Evolutionary conservation across 2,329 filamentous ascomycete species (phyloP).

Genomic region (Talaromyces piceae): DNA sequence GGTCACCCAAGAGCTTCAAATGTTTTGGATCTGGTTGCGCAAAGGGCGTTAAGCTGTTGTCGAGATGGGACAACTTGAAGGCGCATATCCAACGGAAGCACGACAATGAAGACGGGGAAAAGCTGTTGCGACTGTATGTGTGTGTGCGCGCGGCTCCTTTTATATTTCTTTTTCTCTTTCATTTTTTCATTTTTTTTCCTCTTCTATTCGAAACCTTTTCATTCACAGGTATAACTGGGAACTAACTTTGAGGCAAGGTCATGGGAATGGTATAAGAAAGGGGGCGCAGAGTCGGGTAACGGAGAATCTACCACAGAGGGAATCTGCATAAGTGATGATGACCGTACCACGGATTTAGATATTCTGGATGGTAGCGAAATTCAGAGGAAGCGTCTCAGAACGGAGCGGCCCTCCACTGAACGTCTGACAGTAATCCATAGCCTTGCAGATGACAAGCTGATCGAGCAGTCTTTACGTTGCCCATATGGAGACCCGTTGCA

Average conservation of each 20-base stretch:
- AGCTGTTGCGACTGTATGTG: conserved; percentile 43
- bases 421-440: not conserved
- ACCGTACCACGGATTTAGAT: not conserved
- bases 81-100: conserved; percentile 70
- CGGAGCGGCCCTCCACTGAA: not conserved
- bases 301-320: not conserved
- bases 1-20: conserved; percentile 47
- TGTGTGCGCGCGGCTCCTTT: too few species aligned
- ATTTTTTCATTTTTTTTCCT: too few species aligned
- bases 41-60: conserved; percentile 63
- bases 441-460: not conserved
- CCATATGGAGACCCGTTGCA: not conserved
- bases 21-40: conserved; percentile 54
- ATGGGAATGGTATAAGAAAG: conserved; percentile 27
- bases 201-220: too few species aligned
- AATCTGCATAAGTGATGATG: not conserved
- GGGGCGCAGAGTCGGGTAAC: not conserved
- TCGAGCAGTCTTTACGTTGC: not conserved
- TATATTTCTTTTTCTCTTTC: too few species aligned
- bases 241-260: conserved; percentile 9
- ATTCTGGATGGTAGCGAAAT: not conserved
- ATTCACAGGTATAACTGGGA: not conserved
- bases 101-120: conserved; percentile 34
- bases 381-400: not conserved
- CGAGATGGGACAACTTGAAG: conserved; percentile 78